Conservation (phyloP, 108 stramenopile species). For the Fistulifera solaris region DNA sequence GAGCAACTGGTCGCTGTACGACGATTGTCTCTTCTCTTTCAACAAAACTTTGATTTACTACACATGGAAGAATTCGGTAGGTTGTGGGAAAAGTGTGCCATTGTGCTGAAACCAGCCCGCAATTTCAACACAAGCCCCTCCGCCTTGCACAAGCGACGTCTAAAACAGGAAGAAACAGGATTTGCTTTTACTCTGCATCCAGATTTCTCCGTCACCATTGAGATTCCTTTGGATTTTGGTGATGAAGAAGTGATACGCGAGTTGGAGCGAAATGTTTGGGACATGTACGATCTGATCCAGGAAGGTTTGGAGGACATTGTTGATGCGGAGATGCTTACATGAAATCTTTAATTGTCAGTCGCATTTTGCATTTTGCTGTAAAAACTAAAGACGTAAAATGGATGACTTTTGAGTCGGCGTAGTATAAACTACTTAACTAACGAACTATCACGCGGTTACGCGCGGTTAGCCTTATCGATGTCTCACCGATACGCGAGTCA, state of each 20-base stretch:
- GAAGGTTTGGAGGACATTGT: slow-evolving; percentile 29
- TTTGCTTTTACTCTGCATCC: slow-evolving; percentile 69
- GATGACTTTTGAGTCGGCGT: no score
- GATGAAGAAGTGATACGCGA: slow-evolving; percentile 60
- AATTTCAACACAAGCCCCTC: slow-evolving; percentile 39
- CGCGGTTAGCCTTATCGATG: no score
- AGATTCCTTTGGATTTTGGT: slow-evolving; percentile 66
- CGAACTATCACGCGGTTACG: no score
- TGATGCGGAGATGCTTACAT: neutral
- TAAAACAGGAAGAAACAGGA: slow-evolving; percentile 32
- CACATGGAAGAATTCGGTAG: slow-evolving; percentile 63
- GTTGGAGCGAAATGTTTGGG: slow-evolving; percentile 44
- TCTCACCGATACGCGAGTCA: no score
- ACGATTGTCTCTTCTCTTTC: slow-evolving; percentile 60
- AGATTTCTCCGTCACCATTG: slow-evolving; percentile 45
- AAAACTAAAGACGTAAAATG: no score
- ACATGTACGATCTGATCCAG: slow-evolving; percentile 37
- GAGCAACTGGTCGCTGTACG: slow-evolving; percentile 66
- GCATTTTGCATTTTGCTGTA: no score
- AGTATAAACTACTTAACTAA: no score
- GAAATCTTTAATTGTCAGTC: no score
- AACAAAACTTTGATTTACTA: slow-evolving; percentile 67
- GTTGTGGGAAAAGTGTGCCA: slow-evolving; percentile 59
- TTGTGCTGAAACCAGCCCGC: slow-evolving; percentile 50
- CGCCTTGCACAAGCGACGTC: slow-evolving; percentile 39